phyloP scores from a whole-genome alignment of 1,139 yeast genomes.

The Tardiomyces digboiensis region DNA sequence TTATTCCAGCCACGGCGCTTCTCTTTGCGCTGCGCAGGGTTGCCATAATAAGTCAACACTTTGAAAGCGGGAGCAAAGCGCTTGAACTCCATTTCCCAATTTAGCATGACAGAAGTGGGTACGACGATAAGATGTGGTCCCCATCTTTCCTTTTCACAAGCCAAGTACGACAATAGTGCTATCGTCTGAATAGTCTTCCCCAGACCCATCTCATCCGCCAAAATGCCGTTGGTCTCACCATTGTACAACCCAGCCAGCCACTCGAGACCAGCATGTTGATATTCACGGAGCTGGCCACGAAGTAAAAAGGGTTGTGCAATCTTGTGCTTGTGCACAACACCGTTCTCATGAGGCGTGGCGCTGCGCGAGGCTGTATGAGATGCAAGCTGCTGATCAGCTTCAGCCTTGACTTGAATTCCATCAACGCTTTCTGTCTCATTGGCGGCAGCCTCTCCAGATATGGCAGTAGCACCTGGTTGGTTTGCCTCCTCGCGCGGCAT shows the following conservation, averaged over 20 bases:
- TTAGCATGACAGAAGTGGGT: conserved; percentile 97
- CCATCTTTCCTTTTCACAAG: conserved; percentile 93
- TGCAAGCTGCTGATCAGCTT: background rate
- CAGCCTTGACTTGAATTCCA: background rate
- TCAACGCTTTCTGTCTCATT: conserved; percentile 13
- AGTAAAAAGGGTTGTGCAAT: conserved; percentile 37
- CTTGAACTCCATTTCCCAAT: conserved; percentile 99
- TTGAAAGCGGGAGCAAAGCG: conserved; percentile 98
- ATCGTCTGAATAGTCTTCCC: conserved; percentile 98
- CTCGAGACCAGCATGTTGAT: conserved; percentile 93
- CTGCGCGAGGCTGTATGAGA: background rate
- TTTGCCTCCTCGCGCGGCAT: too few relatives aligned
- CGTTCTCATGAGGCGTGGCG: background rate
- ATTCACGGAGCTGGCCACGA: conserved; percentile 78
- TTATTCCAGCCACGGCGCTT: conserved; percentile 98
- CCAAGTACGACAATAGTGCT: conserved; percentile 73
- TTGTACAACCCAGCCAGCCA: conserved; percentile 95
- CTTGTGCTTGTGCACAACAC: conserved; percentile 5
- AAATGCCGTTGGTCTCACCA: conserved; percentile 88
- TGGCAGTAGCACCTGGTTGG: conserved; percentile 2
- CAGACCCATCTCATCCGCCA: conserved; percentile 98
- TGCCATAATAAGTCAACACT: conserved; percentile 91
- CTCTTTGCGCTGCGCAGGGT: conserved; percentile 95
- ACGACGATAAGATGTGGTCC: conserved; percentile 97
- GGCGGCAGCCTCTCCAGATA: conserved; percentile 14